A percentile compares a stretch with the other conserved stretches of the same genome.
These are phyloP conservation scores for Leishmania turanica DNA, from an alignment of 208 protist species.

Conservation along the genomic window DNA sequence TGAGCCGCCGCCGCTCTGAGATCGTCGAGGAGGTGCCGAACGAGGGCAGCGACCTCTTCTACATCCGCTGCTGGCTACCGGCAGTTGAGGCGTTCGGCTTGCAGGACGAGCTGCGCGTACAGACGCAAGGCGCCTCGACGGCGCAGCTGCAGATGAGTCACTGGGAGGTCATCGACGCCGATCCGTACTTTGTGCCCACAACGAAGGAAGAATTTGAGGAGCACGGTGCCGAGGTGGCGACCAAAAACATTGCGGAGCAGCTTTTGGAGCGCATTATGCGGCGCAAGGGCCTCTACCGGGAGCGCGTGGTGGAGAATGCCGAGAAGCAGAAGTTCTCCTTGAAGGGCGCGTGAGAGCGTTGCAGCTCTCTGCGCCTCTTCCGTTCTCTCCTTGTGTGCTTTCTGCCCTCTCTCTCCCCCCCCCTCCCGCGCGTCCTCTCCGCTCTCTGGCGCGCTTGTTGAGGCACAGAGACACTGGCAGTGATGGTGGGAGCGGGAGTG, in stretches of 20 bases:
- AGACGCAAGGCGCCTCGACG: conserved; percentile 95
- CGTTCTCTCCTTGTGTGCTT: not conserved
- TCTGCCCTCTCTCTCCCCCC: not conserved
- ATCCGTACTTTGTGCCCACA: conserved; percentile 96
- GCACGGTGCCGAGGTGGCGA: conserved; percentile 89
- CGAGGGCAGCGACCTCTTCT: conserved; percentile 96
- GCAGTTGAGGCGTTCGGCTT: conserved; percentile 98
- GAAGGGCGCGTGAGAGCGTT: conserved; percentile 61
- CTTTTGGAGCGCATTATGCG: conserved; percentile 87
- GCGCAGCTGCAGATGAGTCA: conserved; percentile 97
- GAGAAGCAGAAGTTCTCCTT: conserved; percentile 93
- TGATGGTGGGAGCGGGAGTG: not conserved
- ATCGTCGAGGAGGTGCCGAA: conserved; percentile 97
- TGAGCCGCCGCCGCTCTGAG: conserved; percentile 88
- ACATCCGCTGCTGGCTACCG: conserved; percentile 95
- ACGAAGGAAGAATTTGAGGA: conserved; percentile 98
- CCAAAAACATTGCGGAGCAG: conserved; percentile 88
- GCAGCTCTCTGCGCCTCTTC: not conserved
- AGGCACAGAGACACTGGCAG: not conserved
- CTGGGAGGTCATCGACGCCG: conserved; percentile 93
- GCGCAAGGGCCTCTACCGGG: conserved; percentile 83
- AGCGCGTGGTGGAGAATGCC: conserved; percentile 82
- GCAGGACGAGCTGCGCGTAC: conserved; percentile 93
- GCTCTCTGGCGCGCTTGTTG: not conserved
- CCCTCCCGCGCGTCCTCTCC: not conserved